phyloP scores from a whole-genome alignment of 306 rosid species.

The Betula pendula region DNA sequence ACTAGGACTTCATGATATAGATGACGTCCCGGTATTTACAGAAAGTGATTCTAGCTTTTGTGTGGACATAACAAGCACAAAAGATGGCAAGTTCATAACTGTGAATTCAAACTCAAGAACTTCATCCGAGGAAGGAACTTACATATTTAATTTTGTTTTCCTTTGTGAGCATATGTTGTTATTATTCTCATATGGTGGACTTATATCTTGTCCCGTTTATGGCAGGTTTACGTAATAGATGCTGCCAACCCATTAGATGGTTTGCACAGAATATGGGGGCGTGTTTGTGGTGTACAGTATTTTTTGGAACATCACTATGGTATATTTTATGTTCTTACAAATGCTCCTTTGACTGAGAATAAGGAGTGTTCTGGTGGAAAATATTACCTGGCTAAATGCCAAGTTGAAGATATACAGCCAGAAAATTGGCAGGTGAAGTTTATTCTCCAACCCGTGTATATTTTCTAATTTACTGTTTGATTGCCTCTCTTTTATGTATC shows the following conservation, averaged over 20 bases:
- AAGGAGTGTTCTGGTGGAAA: conserved; percentile 56
- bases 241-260: conserved; percentile 61
- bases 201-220: conserved; percentile 31
- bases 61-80: conserved; percentile 90
- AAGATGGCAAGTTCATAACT: conserved; percentile 97
- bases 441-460: conserved; percentile 21
- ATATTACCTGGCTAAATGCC: conserved; percentile 70
- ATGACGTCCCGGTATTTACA: conserved; percentile 54
- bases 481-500: background rate
- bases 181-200: conserved; percentile 27
- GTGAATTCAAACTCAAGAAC: conserved; percentile 98
- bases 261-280: conserved; percentile 63
- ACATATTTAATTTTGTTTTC: conserved; percentile 28
- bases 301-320: conserved; percentile 93
- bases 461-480: conserved; percentile 10
- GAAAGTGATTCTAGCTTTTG: conserved; percentile 83
- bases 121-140: conserved; percentile 97
- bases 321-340: conserved; percentile 77
- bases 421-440: conserved; percentile 65
- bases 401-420: conserved; percentile 57
- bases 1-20: conserved; percentile 44
- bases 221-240: conserved; percentile 82
- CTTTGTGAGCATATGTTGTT: conserved; percentile 6
- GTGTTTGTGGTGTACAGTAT: conserved; percentile 68
- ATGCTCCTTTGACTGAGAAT: conserved; percentile 59